Evolutionary conservation across 495 filamentous ascomycete species (phyloP).

Genomic region (Xylaria intraflava): DNA sequence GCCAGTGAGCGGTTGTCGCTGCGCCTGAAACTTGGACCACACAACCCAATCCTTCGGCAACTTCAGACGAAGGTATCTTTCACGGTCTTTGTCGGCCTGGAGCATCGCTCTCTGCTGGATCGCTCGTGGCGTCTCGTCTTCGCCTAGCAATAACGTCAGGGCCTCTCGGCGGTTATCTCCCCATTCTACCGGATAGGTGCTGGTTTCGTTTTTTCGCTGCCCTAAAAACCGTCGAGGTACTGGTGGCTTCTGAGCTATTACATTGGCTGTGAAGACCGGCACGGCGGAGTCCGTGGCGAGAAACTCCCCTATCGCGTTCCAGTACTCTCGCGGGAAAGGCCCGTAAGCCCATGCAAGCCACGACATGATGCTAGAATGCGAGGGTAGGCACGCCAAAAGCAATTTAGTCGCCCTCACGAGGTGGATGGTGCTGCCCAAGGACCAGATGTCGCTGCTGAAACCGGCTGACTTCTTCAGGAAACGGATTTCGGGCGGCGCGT

Average conservation of each 20-base stretch:
- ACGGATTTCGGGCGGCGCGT: not conserved
- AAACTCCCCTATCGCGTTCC: not conserved
- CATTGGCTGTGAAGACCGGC: not conserved
- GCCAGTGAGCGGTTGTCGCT: not conserved
- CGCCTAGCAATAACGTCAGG: not conserved
- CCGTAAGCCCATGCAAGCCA: slow-evolving; percentile 2
- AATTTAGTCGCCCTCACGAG: not conserved
- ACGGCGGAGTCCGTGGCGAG: not conserved
- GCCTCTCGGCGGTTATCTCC: not conserved
- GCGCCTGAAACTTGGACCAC: not conserved
- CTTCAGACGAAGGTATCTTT: not conserved
- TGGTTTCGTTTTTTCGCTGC: not conserved
- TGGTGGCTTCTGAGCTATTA: not conserved
- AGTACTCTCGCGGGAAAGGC: not conserved
- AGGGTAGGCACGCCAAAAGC: not conserved
- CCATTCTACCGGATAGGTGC: not conserved
- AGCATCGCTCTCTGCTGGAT: not conserved
- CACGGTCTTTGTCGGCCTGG: not conserved
- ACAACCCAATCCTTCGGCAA: not conserved
- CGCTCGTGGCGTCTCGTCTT: not conserved
- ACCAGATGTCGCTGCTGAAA: slow-evolving; percentile 6
- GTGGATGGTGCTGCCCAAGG: not conserved
- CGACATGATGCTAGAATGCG: not conserved
- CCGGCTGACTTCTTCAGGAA: not conserved
- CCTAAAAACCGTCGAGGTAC: not conserved